A percentile compares a stretch with the other conserved stretches of the same genome.
phyloP scores from a whole-genome alignment of 768 basidiomycete genomes.

The Lentinus tigrinus region DNA sequence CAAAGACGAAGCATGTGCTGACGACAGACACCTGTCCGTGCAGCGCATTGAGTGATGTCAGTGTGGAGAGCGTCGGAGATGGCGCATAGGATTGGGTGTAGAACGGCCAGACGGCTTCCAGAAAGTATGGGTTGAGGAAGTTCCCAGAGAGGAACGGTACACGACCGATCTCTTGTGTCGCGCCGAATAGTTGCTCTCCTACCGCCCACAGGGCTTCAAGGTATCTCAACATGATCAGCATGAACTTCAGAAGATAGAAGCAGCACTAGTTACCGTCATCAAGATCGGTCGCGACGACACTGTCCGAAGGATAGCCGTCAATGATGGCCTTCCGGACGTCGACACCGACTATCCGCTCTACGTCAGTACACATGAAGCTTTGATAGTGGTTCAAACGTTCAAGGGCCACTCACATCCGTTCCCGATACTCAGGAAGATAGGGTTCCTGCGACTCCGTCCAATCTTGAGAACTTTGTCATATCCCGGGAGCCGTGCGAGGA shows the following conservation, averaged over 20 bases:
- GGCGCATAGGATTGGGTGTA: not conserved
- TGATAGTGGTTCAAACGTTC: not conserved
- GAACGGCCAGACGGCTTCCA: slow-evolving; percentile 32
- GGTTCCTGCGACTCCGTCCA: slow-evolving; percentile 32
- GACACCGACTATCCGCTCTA: slow-evolving; percentile 31
- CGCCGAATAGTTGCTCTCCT: slow-evolving; percentile 57
- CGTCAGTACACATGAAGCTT: not conserved
- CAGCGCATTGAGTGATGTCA: slow-evolving; percentile 40
- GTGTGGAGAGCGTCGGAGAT: slow-evolving; percentile 27
- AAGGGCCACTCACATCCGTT: slow-evolving; percentile 34
- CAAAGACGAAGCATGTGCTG: slow-evolving; percentile 46
- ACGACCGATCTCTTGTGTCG: slow-evolving; percentile 47
- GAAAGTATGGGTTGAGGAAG: slow-evolving; percentile 42
- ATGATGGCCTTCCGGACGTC: slow-evolving; percentile 37
- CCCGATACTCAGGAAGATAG: slow-evolving; percentile 41
- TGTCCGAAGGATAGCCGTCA: slow-evolving; percentile 40
- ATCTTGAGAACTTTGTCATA: slow-evolving; percentile 30
- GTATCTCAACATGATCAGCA: no score
- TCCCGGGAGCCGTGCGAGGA: slow-evolving; percentile 11
- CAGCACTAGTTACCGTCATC: slow-evolving; percentile 25
- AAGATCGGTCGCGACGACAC: slow-evolving; percentile 37
- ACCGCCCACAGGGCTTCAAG: slow-evolving; percentile 40
- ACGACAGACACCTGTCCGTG: slow-evolving; percentile 46
- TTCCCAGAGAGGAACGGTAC: slow-evolving; percentile 55
- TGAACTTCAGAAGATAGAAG: no score